Conservation (phyloP, 768 basidiomycete genomes). For the Clitopilus hobsonii region DNA sequence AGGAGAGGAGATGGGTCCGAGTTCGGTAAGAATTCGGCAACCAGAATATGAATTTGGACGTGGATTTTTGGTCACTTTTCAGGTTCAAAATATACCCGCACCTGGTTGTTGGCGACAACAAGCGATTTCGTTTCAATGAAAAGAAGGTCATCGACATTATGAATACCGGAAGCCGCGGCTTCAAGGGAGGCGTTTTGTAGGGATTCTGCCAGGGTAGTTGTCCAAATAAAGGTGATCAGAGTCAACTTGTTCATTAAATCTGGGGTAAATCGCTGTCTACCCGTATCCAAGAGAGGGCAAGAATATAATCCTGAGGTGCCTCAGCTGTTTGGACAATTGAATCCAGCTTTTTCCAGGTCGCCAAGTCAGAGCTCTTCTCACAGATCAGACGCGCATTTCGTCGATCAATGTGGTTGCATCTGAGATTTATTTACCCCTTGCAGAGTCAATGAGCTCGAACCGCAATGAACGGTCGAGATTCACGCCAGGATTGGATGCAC, state of each 20-base stretch:
- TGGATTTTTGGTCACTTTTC: not conserved
- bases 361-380: not conserved
- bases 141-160: not conserved
- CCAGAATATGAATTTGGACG: not conserved
- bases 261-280: no score
- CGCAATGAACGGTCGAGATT: no score
- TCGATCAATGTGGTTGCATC: not conserved
- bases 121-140: not conserved
- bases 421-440: not conserved
- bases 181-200: not conserved
- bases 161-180: not conserved
- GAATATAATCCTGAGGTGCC: no score
- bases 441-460: no score
- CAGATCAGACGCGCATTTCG: not conserved
- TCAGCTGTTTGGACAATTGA: not conserved
- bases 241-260: no score
- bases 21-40: slow-evolving; percentile 1
- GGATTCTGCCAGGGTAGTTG: not conserved
- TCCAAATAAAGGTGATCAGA: no score
- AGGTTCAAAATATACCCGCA: not conserved
- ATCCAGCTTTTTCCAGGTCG: not conserved
- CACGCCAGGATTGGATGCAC: no score
- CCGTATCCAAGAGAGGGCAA: no score
- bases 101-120: not conserved
- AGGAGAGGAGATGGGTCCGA: not conserved